Conservation (phyloP, 1,284 basidiomycete genomes). For the Apiotrichum siamense region DNA sequence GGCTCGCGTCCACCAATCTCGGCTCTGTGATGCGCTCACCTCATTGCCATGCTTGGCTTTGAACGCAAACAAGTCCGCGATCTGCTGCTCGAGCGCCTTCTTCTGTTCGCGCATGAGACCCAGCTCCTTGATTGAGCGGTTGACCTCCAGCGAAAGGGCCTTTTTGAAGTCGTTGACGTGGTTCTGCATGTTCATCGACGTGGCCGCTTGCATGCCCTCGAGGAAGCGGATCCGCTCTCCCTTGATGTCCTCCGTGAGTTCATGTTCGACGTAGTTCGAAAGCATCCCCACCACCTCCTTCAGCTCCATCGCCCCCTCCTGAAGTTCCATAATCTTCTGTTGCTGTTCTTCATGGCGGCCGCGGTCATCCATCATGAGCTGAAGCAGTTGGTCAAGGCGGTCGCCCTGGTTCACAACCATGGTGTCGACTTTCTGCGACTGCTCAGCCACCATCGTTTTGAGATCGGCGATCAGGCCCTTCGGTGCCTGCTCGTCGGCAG, state of each 20-base stretch:
- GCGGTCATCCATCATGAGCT: constrained; percentile 38
- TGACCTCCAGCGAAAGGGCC: constrained; percentile 46
- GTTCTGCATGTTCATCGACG: constrained; percentile 72
- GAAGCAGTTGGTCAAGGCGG: constrained; percentile 36
- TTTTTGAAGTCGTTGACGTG: constrained; percentile 63
- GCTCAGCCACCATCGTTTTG: constrained; percentile 38
- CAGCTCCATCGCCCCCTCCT: constrained; percentile 55
- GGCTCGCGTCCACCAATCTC: too few species aligned
- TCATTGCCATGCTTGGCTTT: constrained; percentile 33
- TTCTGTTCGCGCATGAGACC: constrained; percentile 65
- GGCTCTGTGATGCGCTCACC: background rate
- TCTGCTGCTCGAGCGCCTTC: constrained; percentile 59
- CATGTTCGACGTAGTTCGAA: constrained; percentile 61
- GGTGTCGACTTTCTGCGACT: constrained; percentile 30
- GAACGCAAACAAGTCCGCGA: constrained; percentile 44
- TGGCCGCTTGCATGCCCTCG: constrained; percentile 84
- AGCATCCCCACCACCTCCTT: constrained; percentile 63
- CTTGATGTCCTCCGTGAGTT: constrained; percentile 70
- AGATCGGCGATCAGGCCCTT: constrained; percentile 31
- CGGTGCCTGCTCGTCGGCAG: constrained; percentile 9
- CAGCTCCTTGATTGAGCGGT: constrained; percentile 64
- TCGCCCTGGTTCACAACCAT: constrained; percentile 25
- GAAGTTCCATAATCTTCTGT: constrained; percentile 54
- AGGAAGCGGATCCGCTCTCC: constrained; percentile 77
- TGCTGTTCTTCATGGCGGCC: constrained; percentile 30